Conservation (phyloP, 2,329 filamentous ascomycete species). For the Botryotinia convoluta region DNA sequence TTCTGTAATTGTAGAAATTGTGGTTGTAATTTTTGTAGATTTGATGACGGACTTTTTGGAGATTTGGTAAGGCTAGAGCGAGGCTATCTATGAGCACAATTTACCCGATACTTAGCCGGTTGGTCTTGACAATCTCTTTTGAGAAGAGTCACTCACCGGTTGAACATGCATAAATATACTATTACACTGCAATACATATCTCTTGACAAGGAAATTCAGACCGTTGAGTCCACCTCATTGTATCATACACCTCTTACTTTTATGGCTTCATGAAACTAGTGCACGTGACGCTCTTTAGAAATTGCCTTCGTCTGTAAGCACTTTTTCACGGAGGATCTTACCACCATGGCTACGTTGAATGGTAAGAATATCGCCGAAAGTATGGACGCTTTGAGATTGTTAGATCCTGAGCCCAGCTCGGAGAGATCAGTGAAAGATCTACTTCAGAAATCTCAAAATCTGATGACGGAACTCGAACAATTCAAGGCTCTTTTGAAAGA, state of each 20-base stretch:
- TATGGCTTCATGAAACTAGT: background rate
- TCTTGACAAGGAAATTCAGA: background rate
- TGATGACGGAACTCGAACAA: conserved; percentile 46
- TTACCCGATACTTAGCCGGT: background rate
- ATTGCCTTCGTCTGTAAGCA: background rate
- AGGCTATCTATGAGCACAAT: background rate
- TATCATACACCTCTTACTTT: background rate
- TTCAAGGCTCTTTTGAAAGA: conserved; percentile 44
- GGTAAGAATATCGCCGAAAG: background rate
- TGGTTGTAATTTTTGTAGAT: background rate
- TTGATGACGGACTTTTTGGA: background rate
- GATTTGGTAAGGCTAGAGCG: background rate
- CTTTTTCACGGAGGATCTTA: background rate
- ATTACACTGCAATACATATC: background rate
- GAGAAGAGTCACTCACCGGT: background rate
- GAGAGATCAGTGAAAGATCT: conserved; percentile 20
- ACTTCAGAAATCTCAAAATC: conserved; percentile 32
- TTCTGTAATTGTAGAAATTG: background rate
- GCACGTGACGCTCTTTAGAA: background rate
- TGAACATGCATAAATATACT: background rate
- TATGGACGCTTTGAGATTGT: conserved; percentile 2
- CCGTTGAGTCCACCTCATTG: background rate
- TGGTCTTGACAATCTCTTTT: background rate
- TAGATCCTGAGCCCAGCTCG: background rate
- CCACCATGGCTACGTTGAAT: background rate